Conservation (phyloP, 2,329 filamentous ascomycete species). For the Trichophyton benhamiae region DNA sequence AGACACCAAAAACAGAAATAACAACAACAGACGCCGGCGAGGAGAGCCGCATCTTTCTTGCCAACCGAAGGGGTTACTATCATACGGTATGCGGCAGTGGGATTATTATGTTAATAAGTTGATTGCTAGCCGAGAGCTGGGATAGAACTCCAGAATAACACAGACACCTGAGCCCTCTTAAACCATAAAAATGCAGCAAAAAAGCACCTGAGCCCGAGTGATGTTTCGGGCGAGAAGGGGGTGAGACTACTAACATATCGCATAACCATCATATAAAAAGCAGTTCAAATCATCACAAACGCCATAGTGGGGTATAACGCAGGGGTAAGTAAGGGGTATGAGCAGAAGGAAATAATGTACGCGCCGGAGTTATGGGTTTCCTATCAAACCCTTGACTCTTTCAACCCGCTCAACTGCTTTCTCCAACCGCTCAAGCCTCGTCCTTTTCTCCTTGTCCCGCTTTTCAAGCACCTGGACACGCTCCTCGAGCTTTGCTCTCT, state of each 20-base stretch:
- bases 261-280: background rate
- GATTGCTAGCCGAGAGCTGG: background rate
- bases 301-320: background rate
- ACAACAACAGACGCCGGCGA: background rate
- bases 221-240: background rate
- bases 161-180: background rate
- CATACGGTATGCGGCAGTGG: too few species aligned
- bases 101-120: background rate
- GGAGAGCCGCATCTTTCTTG: too few species aligned
- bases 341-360: too few species aligned
- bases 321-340: too few species aligned
- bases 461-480: conserved; percentile 36
- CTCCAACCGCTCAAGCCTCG: conserved; percentile 43
- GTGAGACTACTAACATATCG: background rate
- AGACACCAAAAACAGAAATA: background rate
- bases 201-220: background rate
- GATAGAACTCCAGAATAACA: background rate
- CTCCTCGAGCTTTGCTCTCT: conserved; percentile 41
- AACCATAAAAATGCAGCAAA: background rate
- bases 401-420: conserved; percentile 46
- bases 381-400: conserved; percentile 40
- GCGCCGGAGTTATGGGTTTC: background rate
- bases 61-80: too few species aligned
- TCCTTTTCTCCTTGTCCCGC: conserved; percentile 40
- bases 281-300: background rate